Percentiles rank a stretch among this genome's conserved stretches.
phyloP scores from a whole-genome alignment of 345 rosid species.

The Citrus trifoliata region DNA sequence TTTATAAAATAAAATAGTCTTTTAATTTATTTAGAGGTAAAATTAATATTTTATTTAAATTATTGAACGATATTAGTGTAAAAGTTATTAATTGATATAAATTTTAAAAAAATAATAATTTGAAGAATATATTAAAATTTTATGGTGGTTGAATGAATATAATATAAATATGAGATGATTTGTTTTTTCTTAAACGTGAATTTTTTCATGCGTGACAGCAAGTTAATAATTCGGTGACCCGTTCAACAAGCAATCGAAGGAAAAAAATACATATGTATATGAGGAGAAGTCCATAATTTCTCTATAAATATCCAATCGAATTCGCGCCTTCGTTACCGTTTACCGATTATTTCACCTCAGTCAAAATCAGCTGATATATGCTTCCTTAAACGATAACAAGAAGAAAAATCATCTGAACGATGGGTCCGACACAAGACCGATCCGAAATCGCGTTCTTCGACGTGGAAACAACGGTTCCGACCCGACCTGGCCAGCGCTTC shows the following conservation, averaged over 20 bases:
- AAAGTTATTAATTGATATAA: too few relatives aligned
- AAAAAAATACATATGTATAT: too few relatives aligned
- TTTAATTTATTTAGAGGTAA: too few relatives aligned
- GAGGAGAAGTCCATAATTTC: not conserved
- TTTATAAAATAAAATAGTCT: too few relatives aligned
- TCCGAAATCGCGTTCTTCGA: conserved; percentile 91
- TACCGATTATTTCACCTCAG: not conserved
- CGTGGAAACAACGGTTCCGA: conserved; percentile 79
- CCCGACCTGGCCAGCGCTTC: conserved; percentile 50
- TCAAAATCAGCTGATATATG: not conserved
- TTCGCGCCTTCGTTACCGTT: not conserved
- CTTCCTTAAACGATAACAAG: not conserved
- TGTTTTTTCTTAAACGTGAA: too few relatives aligned
- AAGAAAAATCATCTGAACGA: not conserved
- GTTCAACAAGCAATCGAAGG: not conserved
- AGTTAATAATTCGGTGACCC: not conserved
- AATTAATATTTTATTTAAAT: too few relatives aligned
- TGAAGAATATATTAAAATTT: too few relatives aligned
- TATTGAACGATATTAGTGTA: fast-evolving
- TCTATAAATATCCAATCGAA: not conserved
- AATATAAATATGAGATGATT: fast-evolving
- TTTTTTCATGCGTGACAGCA: not conserved
- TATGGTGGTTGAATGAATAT: fast-evolving
- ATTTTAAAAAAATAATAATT: too few relatives aligned
- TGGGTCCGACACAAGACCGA: conserved; percentile 39